These are phyloP conservation scores for Lodderomyces beijingensis DNA, from an alignment of 1,139 yeast species.

Conservation along the genomic window DNA sequence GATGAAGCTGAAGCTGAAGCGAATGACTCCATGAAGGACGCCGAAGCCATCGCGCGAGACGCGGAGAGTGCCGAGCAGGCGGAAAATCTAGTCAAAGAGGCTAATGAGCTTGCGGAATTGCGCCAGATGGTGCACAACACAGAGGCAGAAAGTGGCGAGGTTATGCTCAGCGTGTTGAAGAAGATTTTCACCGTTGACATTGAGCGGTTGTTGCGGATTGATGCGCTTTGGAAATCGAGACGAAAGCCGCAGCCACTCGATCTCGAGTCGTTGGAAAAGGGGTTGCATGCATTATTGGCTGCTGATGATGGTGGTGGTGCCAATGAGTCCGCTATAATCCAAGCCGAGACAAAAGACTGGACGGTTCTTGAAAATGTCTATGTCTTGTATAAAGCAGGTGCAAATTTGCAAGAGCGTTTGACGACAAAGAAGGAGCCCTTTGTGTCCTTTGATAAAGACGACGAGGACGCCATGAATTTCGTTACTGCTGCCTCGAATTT, in stretches of 20 bases:
- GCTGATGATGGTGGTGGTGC: constrained; percentile 9
- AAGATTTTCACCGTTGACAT: constrained; percentile 70
- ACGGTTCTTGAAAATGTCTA: constrained; percentile 56
- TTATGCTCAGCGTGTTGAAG: constrained; percentile 38
- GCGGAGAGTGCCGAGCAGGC: constrained; percentile 66
- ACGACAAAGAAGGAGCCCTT: constrained; percentile 36
- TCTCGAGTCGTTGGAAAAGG: constrained; percentile 16
- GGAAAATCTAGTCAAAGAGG: constrained; percentile 63
- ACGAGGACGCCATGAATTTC: constrained; percentile 82
- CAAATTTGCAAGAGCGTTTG: constrained; percentile 49
- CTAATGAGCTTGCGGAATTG: constrained; percentile 69
- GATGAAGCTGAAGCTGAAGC: constrained; percentile 33
- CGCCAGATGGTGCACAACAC: constrained; percentile 39
- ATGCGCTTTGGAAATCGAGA: constrained; percentile 75
- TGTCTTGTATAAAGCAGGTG: constrained; percentile 51
- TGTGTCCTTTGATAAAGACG: constrained; percentile 89
- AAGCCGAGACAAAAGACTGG: constrained; percentile 64
- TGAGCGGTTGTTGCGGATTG: constrained; percentile 64
- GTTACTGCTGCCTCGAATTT: constrained; percentile 87
- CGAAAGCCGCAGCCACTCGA: constrained; percentile 61
- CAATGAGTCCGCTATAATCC: constrained; percentile 19
- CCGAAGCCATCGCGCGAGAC: constrained; percentile 39
- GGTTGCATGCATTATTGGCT: too few relatives aligned
- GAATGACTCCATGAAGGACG: constrained; percentile 23
- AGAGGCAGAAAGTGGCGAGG: constrained; percentile 24